These are phyloP conservation scores for Hypsizygus marmoreus DNA, from an alignment of 768 basidiomycete species.

Conservation along the genomic window DNA sequence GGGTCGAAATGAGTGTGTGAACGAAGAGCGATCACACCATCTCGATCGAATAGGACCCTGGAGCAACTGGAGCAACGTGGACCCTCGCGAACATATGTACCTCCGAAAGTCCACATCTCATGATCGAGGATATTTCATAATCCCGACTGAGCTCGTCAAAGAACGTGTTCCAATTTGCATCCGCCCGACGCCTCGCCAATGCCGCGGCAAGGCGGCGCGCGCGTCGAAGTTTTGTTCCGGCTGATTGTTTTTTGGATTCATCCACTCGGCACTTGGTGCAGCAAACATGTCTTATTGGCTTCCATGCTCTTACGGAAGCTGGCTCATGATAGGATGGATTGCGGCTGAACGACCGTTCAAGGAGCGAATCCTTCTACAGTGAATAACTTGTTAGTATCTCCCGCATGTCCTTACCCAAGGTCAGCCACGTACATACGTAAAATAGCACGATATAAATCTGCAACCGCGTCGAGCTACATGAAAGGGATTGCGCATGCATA, in stretches of 20 bases:
- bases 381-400: too few species aligned
- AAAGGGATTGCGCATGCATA: background rate
- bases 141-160: conserved; percentile 4
- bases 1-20: conserved; percentile 15
- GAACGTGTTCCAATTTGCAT: conserved; percentile 13
- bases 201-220: background rate
- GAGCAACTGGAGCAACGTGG: conserved; percentile 3
- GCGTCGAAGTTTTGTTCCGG: background rate
- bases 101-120: conserved; percentile 12
- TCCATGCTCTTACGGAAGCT: too few species aligned
- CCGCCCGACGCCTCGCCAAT: conserved; percentile 1
- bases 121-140: conserved; percentile 12
- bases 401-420: too few species aligned
- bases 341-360: too few species aligned
- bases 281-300: too few species aligned
- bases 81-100: conserved; percentile 8
- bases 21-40: background rate
- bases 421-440: too few species aligned
- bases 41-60: conserved; percentile 5
- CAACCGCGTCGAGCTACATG: background rate
- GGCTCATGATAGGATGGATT: too few species aligned
- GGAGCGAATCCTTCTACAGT: too few species aligned
- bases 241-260: too few species aligned
- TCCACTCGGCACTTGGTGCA: too few species aligned
- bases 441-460: too few species aligned